Evolutionary conservation across 495 filamentous ascomycete genomes (phyloP).

Genomic region (Coniosporium apollinis): DNA sequence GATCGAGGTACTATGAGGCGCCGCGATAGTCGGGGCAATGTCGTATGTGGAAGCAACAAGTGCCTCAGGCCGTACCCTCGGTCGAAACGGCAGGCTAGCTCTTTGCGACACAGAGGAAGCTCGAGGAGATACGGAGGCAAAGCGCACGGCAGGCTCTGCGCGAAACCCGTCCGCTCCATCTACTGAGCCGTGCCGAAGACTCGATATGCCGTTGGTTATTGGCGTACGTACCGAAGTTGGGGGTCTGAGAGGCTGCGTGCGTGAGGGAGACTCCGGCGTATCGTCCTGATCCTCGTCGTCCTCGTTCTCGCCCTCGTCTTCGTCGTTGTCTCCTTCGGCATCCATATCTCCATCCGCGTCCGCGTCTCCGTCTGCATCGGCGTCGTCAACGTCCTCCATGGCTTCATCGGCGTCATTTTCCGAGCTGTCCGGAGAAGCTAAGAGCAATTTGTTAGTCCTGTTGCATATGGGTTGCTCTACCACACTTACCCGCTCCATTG

Average conservation of each 20-base stretch:
- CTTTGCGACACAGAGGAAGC: slow-evolving; percentile 19
- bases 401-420: slow-evolving; percentile 32
- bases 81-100: slow-evolving; percentile 34
- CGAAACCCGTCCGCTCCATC: slow-evolving; percentile 7
- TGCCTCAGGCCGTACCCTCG: slow-evolving; percentile 59
- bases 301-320: slow-evolving; percentile 45
- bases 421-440: slow-evolving; percentile 14
- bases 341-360: slow-evolving; percentile 24
- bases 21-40: slow-evolving; percentile 91
- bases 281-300: slow-evolving; percentile 38
- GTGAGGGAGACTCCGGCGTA: slow-evolving; percentile 32
- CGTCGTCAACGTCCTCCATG: slow-evolving; percentile 33
- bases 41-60: slow-evolving; percentile 78
- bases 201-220: no score
- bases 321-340: slow-evolving; percentile 36
- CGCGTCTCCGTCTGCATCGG: slow-evolving; percentile 25
- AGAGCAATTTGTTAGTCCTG: neutral
- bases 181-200: no score
- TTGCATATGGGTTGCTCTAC: neutral
- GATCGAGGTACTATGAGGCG: slow-evolving; percentile 88
- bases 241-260: no score
- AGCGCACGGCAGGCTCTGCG: slow-evolving; percentile 19
- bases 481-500: slow-evolving; percentile 14
- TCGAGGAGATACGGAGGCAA: slow-evolving; percentile 33
- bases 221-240: no score